Conservation (phyloP, 2,329 filamentous ascomycete species). For the Fusarium sp. region DNA sequence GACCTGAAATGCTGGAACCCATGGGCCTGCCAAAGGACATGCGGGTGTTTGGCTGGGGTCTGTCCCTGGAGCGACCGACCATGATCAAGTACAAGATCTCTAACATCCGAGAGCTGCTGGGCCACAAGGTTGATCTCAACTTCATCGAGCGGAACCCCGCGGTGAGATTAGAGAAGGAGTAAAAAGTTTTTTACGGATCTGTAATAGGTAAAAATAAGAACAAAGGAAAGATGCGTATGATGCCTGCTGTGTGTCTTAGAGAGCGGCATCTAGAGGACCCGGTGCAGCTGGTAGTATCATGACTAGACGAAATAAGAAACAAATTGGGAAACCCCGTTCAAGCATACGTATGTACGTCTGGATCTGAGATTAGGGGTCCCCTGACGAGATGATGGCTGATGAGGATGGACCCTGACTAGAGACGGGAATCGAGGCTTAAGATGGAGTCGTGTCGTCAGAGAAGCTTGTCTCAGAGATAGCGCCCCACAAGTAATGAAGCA, state of each 20-base stretch:
- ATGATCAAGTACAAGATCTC: conserved; percentile 96
- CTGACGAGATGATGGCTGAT: conserved; percentile 20
- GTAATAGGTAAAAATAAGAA: background rate
- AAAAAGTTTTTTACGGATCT: conserved; percentile 40
- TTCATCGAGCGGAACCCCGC: conserved; percentile 94
- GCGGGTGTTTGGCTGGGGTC: conserved; percentile 92
- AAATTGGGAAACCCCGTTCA: conserved; percentile 18
- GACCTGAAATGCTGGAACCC: conserved; percentile 94
- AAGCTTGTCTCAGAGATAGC: conserved; percentile 13
- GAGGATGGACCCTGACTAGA: conserved; percentile 32
- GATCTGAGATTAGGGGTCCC: conserved; percentile 10
- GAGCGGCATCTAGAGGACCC: conserved; percentile 23
- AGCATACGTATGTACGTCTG: background rate
- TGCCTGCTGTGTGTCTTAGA: conserved; percentile 6
- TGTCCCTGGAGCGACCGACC: conserved; percentile 91
- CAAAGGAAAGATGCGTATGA: conserved; percentile 10
- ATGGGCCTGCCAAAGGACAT: conserved; percentile 95
- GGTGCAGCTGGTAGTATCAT: conserved; percentile 26
- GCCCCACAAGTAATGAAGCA: conserved; percentile 23
- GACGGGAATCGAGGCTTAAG: conserved; percentile 29
- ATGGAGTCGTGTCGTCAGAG: conserved; percentile 36
- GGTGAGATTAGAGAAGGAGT: conserved; percentile 88
- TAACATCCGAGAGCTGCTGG: conserved; percentile 91
- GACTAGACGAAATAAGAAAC: conserved; percentile 38
- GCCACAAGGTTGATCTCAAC: conserved; percentile 93